Conservation (phyloP, 768 basidiomycete genomes). For the Mycena chlorophos region DNA sequence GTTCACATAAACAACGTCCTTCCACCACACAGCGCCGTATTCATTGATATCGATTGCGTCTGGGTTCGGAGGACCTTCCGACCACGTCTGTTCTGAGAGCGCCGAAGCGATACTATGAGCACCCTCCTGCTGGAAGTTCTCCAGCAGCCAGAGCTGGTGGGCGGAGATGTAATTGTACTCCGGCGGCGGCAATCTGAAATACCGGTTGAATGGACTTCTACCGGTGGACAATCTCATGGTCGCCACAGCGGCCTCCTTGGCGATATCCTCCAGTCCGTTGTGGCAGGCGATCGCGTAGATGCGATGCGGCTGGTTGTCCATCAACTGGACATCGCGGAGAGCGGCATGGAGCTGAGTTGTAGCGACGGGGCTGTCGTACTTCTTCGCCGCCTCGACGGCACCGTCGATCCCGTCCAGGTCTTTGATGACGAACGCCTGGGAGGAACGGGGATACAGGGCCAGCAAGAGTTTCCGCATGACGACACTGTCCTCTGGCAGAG, state of each 20-base stretch:
- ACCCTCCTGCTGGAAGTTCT: background rate
- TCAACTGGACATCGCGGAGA: constrained; percentile 7
- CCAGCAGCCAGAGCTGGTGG: background rate
- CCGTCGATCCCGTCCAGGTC: constrained; percentile 32
- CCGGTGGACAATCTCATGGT: constrained; percentile 5
- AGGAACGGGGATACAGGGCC: constrained; percentile 35
- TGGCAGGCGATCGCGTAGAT: constrained; percentile 27
- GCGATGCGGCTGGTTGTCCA: constrained; percentile 20
- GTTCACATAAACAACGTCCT: no score
- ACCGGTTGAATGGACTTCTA: background rate
- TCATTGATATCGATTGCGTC: no score
- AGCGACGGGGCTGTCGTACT: constrained; percentile 37
- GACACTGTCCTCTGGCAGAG: constrained; percentile 33
- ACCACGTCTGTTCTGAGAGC: no score
- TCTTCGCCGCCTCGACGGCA: constrained; percentile 35
- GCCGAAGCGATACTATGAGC: no score
- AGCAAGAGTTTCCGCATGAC: constrained; percentile 35
- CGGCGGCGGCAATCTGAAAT: background rate
- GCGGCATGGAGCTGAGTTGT: constrained; percentile 22
- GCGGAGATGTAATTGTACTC: background rate
- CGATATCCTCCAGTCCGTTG: constrained; percentile 14
- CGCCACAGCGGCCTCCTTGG: constrained; percentile 8
- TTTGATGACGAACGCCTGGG: constrained; percentile 9
- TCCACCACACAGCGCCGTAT: no score
- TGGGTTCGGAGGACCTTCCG: no score